Evolutionary conservation across 192 early-diverging fungal species (phyloP), one percentile per base, ranked within the genome.

Genomic region (Coemansia nantahalensis): DNA sequence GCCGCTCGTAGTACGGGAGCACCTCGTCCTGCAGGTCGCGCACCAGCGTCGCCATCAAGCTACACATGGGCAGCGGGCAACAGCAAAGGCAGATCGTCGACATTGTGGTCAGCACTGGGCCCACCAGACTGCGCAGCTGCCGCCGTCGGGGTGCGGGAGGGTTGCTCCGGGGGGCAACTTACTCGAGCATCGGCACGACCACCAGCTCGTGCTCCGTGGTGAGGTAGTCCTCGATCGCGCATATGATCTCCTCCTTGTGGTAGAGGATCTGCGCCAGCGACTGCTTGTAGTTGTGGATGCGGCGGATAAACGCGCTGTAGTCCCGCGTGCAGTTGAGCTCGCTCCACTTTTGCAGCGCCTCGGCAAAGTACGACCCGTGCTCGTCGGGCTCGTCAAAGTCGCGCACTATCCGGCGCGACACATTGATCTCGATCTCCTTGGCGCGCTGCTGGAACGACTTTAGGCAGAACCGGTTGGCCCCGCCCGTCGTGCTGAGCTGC

Each of bases 1-100:
- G 51, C 9, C 68, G 45, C 31, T 79, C 79, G 54, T 88, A 91
- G 63, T 89, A 86, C 21, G 84, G 84, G 55, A 84, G 86, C 16
- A 95, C 82, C 54, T 98, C 95, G 6, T 86, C 87, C 68, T 93
- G 89, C n/a, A 99, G 71, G 70, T 99, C 97, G 46, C 82, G 86
- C 12, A 90, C 86, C 40, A 99, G 70, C 22, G 88, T 79, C n/a
- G 86, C 86, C 0, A 84, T 76, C 51, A 98, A 64, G 48, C 89
- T 74, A 74, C 34, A 56, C 6, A 28, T 24, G 19, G 8, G 0
- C 4, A 31, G 4, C 19, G 23, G n/a, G 15, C 18, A 36, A 14
- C n/a, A n/a, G n/a, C n/a, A 12, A 52, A 53, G 8, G 8, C 35
- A n/a, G 12, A 16, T 37, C 18, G 32, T n/a, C n/a, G n/a, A n/a